Evolutionary conservation across 2,329 filamentous ascomycete species (phyloP).

Genomic region (Diaporthe capsici): DNA sequence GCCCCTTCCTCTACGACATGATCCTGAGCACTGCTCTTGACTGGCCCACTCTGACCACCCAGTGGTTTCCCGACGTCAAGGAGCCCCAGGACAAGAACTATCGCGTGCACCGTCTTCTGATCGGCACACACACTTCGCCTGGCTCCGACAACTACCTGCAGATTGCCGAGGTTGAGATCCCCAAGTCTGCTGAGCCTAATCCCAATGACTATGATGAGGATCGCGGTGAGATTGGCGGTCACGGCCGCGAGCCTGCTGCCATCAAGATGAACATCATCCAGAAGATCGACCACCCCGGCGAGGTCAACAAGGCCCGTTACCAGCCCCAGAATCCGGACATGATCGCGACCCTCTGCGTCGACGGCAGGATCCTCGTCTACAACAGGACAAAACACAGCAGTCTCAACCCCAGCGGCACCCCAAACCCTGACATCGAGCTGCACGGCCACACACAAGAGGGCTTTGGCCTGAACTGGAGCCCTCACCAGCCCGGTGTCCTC

Average conservation of each 20-base stretch:
- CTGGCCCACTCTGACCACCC: conserved; percentile 96
- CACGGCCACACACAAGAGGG: conserved; percentile 90
- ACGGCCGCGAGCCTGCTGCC: conserved; percentile 81
- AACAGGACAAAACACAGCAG: conserved; percentile 95
- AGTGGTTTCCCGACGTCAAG: conserved; percentile 98
- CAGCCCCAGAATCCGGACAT: conserved; percentile 98
- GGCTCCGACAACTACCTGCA: conserved; percentile 91
- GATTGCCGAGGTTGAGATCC: conserved; percentile 94
- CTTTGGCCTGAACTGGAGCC: conserved; percentile 94
- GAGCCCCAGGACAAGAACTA: conserved; percentile 89
- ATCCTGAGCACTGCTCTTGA: conserved; percentile 94
- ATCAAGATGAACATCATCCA: conserved; percentile 95
- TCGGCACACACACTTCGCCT: conserved; percentile 94
- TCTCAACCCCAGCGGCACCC: conserved; percentile 75
- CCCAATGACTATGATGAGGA: conserved; percentile 91
- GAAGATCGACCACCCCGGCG: conserved; percentile 94
- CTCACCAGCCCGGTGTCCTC: conserved; percentile 83
- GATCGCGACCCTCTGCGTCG: conserved; percentile 91
- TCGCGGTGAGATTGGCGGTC: conserved; percentile 92
- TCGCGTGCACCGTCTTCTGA: conserved; percentile 87
- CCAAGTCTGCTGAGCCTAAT: conserved; percentile 81
- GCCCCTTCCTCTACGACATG: conserved; percentile 97
- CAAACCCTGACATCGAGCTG: conserved; percentile 87
- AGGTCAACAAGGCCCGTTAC: conserved; percentile 98
- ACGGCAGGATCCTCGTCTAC: conserved; percentile 91